Conservation (phyloP, 768 basidiomycete genomes). For the Cyathus striatus region DNA sequence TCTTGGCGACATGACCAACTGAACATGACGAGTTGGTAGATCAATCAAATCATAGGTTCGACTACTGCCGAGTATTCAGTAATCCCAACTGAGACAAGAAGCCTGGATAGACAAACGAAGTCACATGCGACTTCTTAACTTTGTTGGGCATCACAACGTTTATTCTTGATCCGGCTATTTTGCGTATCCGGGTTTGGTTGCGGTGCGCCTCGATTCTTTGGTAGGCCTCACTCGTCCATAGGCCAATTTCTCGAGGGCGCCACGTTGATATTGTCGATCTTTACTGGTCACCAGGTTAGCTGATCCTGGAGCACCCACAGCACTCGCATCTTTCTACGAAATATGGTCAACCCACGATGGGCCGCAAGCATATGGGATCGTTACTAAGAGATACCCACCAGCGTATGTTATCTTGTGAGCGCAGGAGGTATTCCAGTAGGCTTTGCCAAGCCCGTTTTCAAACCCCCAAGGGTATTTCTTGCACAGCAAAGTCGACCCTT, state of each 20-base stretch:
- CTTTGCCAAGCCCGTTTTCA: not conserved
- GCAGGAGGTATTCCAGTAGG: not conserved
- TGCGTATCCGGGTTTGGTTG: not conserved
- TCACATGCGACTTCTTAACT: slow-evolving; percentile 2
- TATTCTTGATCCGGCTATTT: slow-evolving; percentile 3
- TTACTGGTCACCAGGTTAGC: not conserved
- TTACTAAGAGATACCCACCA: too few relatives aligned
- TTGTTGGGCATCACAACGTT: not conserved
- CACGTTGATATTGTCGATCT: not conserved
- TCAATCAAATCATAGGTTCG: not conserved
- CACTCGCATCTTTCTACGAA: not conserved
- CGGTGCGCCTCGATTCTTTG: not conserved
- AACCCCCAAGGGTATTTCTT: too few relatives aligned
- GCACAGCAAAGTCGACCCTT: too few relatives aligned
- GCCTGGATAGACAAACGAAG: too few relatives aligned
- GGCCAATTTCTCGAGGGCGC: not conserved
- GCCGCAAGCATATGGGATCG: not conserved
- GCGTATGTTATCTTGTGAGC: not conserved
- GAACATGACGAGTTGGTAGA: not conserved
- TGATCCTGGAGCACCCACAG: not conserved
- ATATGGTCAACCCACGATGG: not conserved
- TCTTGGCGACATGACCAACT: not conserved
- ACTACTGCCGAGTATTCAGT: not conserved
- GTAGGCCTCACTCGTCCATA: not conserved
- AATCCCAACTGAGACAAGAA: not conserved